These are phyloP conservation scores for Ploettnerulaceae sp. DNA, from an alignment of 2,329 filamentous ascomycete genomes.

Conservation along the genomic window DNA sequence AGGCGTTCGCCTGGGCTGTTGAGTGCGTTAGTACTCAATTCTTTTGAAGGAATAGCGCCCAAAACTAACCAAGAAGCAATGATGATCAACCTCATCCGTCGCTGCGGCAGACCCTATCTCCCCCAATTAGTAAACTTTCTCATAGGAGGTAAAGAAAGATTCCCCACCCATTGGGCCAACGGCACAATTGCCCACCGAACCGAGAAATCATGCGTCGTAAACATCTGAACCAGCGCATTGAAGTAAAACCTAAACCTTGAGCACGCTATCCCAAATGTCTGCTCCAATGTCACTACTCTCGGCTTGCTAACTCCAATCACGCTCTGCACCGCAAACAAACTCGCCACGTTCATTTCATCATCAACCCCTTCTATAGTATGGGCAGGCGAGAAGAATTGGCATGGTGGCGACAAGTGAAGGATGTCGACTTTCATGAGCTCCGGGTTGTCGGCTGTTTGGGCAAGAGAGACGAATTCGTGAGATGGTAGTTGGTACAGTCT, in stretches of 20 bases:
- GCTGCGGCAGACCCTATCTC: slow-evolving; percentile 27
- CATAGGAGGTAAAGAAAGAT: neutral
- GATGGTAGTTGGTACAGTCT: slow-evolving; percentile 47
- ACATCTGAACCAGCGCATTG: slow-evolving; percentile 54
- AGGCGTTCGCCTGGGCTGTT: slow-evolving; percentile 63
- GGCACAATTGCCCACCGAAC: slow-evolving; percentile 61
- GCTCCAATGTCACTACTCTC: slow-evolving; percentile 70
- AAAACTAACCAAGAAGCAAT: slow-evolving; percentile 45
- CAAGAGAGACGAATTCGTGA: slow-evolving; percentile 43
- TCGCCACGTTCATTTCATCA: slow-evolving; percentile 64
- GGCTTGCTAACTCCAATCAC: slow-evolving; percentile 57
- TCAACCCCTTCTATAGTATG: slow-evolving; percentile 56
- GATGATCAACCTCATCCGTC: slow-evolving; percentile 45
- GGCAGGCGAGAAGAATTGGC: slow-evolving; percentile 68
- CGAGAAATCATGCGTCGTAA: slow-evolving; percentile 62
- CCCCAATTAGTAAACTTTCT: neutral
- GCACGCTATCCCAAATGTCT: slow-evolving; percentile 64
- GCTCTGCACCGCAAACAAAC: slow-evolving; percentile 47
- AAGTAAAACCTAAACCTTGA: slow-evolving; percentile 52
- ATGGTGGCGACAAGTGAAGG: slow-evolving; percentile 71
- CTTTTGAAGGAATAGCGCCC: neutral
- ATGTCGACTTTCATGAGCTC: slow-evolving; percentile 53
- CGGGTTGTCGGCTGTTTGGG: slow-evolving; percentile 6
- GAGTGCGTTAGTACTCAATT: slow-evolving; percentile 3
- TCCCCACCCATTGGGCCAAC: slow-evolving; percentile 42